phyloP scores from a whole-genome alignment of 2,329 filamentous ascomycete species.

The Fusarium sp. region DNA sequence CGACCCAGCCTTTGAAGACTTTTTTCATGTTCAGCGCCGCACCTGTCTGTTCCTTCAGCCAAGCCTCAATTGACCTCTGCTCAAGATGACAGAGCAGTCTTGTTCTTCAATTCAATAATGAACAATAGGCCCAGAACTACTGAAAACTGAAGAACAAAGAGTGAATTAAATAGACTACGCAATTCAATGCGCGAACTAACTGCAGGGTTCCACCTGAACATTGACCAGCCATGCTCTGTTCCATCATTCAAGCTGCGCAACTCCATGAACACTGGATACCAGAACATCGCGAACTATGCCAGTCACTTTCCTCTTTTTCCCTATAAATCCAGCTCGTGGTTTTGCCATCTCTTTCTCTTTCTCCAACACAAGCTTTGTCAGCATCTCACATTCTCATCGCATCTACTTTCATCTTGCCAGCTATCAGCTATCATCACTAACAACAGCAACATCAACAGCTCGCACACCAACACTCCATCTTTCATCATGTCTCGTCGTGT shows the following conservation, averaged over 20 bases:
- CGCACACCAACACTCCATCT: rapidly evolving
- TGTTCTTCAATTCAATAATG: background rate
- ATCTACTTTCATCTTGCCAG: background rate
- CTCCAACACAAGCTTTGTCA: background rate
- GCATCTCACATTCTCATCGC: background rate
- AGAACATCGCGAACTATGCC: background rate
- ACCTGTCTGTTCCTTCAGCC: rapidly evolving
- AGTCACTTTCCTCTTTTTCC: background rate
- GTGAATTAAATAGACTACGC: rapidly evolving
- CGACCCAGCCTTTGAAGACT: background rate
- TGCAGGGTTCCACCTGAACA: background rate
- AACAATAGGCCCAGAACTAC: rapidly evolving
- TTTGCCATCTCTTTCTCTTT: background rate
- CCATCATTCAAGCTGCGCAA: background rate
- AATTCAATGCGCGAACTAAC: rapidly evolving
- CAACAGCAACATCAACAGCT: background rate
- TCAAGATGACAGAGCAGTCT: rapidly evolving
- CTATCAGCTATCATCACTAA: background rate
- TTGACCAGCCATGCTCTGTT: background rate
- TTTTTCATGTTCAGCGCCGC: background rate
- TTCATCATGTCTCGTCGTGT: background rate
- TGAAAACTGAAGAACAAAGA: background rate
- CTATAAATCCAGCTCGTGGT: background rate
- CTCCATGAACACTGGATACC: background rate
- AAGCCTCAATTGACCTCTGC: background rate